Evolutionary conservation across 768 basidiomycete genomes (phyloP), one percentile per base, ranked within the genome.

Genomic region (Sarcodon sp.): DNA sequence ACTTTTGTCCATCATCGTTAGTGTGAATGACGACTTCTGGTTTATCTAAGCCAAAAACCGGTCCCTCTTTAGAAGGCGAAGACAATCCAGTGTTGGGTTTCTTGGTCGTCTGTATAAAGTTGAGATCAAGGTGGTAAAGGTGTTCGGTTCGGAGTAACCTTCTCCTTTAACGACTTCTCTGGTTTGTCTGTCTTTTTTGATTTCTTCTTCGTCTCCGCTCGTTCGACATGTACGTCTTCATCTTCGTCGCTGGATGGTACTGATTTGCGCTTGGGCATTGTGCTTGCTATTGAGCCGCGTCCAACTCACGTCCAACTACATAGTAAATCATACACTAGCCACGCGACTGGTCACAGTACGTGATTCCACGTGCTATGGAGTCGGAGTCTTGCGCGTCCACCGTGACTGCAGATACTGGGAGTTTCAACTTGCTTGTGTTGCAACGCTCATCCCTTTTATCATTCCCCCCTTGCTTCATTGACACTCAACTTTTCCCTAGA

Each of bases 1-100:
- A 87, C 47, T 57, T 61, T 3, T 74, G 70, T n/a, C 72, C 72
- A 8, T 77, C 72, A 15, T 72, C 66, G 47, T 54, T 41, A 1
- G 39, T 41, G 8, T 41, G 15, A 27, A 27, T 4, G 21, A 27
- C 21, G 21, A 27, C 4, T 27, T 27, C 21, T 27, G 21, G 21
- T 27, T 27, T 27, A 27, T 27, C 21, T 27, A 27, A 27, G 21
- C 21, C 21, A 27, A 4, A 27, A 27, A 41, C 39, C 13, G 5
- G 16, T 41, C 39, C 39, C 8, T 41, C 39, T 7, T 7, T 27
- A 16, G 39, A 16, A 13, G 39, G 15, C 8, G 13, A 16, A 9
- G 8, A 15, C 27, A 16, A 16, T 27, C 39, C 39, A 16, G 15
- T 13, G 16, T 13, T 41, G 16, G 15, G 39, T 41, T 41, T 41